phyloP scores from a whole-genome alignment of 352 stramenopile genomes.

The Phytophthora rubi region DNA sequence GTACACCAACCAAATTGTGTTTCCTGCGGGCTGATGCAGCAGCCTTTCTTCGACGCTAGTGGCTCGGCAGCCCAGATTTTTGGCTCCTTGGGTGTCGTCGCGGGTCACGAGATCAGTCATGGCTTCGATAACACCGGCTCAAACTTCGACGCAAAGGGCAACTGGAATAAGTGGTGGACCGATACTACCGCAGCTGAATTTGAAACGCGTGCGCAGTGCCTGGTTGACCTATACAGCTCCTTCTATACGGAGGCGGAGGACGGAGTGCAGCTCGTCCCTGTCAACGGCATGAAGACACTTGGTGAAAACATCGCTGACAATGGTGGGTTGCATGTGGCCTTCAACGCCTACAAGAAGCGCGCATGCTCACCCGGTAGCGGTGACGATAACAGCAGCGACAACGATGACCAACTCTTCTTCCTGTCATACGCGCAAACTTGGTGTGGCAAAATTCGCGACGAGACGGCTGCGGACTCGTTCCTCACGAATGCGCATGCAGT shows the following conservation, averaged over 20 bases:
- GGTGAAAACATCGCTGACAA: constrained; percentile 84
- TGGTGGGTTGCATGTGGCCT: constrained; percentile 61
- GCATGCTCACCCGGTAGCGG: neutral
- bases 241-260: constrained; percentile 46
- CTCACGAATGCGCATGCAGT: constrained; percentile 54
- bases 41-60: constrained; percentile 89
- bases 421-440: constrained; percentile 68
- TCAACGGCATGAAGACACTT: constrained; percentile 70
- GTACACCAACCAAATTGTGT: constrained; percentile 90
- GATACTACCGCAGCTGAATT: constrained; percentile 75
- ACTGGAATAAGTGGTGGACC: constrained; percentile 93
- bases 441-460: constrained; percentile 60
- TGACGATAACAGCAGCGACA: constrained; percentile 29
- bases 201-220: constrained; percentile 55
- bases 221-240: constrained; percentile 58
- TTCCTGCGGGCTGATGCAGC: constrained; percentile 93
- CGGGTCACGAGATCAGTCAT: constrained; percentile 95
- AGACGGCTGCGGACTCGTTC: constrained; percentile 41
- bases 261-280: constrained; percentile 43
- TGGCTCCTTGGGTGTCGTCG: constrained; percentile 89
- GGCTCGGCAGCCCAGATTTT: constrained; percentile 90
- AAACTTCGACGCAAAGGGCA: constrained; percentile 87
- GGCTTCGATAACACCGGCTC: constrained; percentile 93
- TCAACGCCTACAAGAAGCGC: constrained; percentile 56
- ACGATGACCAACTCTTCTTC: constrained; percentile 64